Percentiles rank a stretch among this genome's conserved stretches.
Evolutionary conservation across 495 filamentous ascomycete genomes (phyloP).

Genomic region (Acidiella bohemica): DNA sequence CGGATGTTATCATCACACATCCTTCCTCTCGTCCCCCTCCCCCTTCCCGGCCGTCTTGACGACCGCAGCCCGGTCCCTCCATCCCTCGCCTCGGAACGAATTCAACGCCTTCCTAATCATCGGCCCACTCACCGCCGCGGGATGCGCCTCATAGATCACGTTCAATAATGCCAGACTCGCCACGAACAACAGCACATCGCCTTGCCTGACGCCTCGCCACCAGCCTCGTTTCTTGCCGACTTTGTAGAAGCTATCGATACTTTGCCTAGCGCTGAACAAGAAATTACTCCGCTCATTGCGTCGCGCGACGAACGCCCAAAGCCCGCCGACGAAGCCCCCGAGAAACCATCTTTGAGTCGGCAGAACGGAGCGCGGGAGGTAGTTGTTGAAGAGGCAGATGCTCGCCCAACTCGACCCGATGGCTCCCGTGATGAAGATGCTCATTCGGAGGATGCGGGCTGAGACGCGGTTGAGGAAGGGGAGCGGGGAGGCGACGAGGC

Average conservation of each 20-base stretch:
- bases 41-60: slow-evolving; percentile 1
- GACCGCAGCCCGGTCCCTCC: slow-evolving; percentile 30
- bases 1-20: background rate
- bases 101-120: slow-evolving; percentile 58
- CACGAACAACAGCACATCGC: slow-evolving; percentile 74
- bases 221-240: slow-evolving; percentile 71
- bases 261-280: slow-evolving; percentile 57
- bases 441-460: slow-evolving; percentile 49
- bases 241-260: slow-evolving; percentile 76
- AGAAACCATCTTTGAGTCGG: slow-evolving; percentile 76
- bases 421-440: slow-evolving; percentile 60
- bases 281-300: slow-evolving; percentile 48
- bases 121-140: slow-evolving; percentile 50
- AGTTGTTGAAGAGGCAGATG: slow-evolving; percentile 71
- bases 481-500: slow-evolving; percentile 52
- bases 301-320: slow-evolving; percentile 64
- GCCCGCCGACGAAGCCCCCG: slow-evolving; percentile 68
- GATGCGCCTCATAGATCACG: slow-evolving; percentile 60
- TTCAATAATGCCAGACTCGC: slow-evolving; percentile 62
- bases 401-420: slow-evolving; percentile 74
- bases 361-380: slow-evolving; percentile 60
- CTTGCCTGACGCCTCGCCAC: slow-evolving; percentile 67
- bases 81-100: slow-evolving; percentile 60
- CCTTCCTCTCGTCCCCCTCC: background rate
- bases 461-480: slow-evolving; percentile 50